A percentile compares a stretch with the other conserved stretches of the same genome.
phyloP scores from a whole-genome alignment of 352 stramenopile species.

The Phytophthora niederhauseri region DNA sequence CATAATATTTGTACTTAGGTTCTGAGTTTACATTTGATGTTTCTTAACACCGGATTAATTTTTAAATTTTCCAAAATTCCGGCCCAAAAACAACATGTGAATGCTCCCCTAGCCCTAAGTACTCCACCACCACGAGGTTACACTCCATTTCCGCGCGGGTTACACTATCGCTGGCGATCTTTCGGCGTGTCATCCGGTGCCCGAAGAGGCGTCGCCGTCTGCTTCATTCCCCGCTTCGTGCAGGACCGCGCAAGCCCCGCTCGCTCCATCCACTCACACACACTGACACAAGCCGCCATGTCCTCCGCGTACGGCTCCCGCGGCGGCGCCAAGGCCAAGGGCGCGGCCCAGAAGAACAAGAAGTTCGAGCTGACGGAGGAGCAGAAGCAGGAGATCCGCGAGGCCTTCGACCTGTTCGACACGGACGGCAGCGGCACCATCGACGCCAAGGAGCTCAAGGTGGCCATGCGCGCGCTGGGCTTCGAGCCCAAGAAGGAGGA shows the following conservation, averaged over 20 bases:
- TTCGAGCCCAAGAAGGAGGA: constrained; percentile 98
- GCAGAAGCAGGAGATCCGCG: constrained; percentile 95
- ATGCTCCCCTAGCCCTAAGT: background rate
- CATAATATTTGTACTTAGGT: too few species aligned
- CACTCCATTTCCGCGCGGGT: background rate
- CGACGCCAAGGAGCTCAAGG: constrained; percentile 96
- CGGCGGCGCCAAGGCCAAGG: constrained; percentile 69
- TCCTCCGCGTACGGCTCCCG: constrained; percentile 72
- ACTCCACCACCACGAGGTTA: background rate
- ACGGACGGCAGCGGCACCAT: constrained; percentile 96
- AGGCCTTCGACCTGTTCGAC: constrained; percentile 98
- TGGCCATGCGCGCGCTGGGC: constrained; percentile 95
- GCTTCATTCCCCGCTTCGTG: constrained; percentile 5
- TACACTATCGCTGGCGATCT: background rate
- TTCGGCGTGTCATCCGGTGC: background rate
- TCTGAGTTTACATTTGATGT: too few species aligned
- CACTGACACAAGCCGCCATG: constrained; percentile 47
- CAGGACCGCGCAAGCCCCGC: background rate
- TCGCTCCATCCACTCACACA: background rate
- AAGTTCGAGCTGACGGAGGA: constrained; percentile 93
- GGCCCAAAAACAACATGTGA: too few species aligned
- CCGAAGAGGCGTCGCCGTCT: background rate
- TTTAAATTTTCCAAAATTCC: too few species aligned
- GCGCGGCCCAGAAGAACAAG: constrained; percentile 76
- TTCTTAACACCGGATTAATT: too few species aligned